Percentiles rank a stretch among this genome's conserved stretches.
These are phyloP conservation scores for Hypoxylon lenormandii DNA, from an alignment of 495 filamentous ascomycete genomes.

Conservation along the genomic window DNA sequence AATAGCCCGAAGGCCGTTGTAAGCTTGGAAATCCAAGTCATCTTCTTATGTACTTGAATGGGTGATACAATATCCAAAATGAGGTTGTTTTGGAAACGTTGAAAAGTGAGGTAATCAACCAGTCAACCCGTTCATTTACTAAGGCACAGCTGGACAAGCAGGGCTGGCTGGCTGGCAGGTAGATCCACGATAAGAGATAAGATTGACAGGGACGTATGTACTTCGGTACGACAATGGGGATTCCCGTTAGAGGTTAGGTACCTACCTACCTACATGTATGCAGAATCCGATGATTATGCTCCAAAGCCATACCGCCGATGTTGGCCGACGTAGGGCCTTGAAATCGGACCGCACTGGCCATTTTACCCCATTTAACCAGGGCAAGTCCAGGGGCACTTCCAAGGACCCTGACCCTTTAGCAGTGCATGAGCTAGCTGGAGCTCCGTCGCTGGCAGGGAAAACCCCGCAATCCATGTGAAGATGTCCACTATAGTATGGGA, in stretches of 20 bases:
- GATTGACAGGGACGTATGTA: too few relatives aligned
- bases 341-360: slow-evolving; percentile 35
- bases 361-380: slow-evolving; percentile 40
- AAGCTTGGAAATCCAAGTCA: slow-evolving; percentile 75
- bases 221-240: too few relatives aligned
- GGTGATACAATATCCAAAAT: background rate
- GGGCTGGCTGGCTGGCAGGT: too few relatives aligned
- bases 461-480: slow-evolving; percentile 35
- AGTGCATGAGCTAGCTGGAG: slow-evolving; percentile 21
- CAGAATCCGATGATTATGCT: slow-evolving; percentile 23
- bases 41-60: slow-evolving; percentile 44
- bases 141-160: too few relatives aligned
- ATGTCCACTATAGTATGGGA: slow-evolving; percentile 19
- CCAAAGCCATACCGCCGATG: slow-evolving; percentile 11
- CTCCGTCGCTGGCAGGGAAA: slow-evolving; percentile 28
- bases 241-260: background rate
- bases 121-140: too few relatives aligned
- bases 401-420: slow-evolving; percentile 11
- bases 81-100: background rate
- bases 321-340: slow-evolving; percentile 6
- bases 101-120: background rate
- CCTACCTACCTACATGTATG: background rate
- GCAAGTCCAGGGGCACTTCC: slow-evolving; percentile 6
- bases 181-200: too few relatives aligned
- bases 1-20: slow-evolving; percentile 74